phyloP scores from a whole-genome alignment of 1,284 basidiomycete genomes.

The Ganoderma meredithae region DNA sequence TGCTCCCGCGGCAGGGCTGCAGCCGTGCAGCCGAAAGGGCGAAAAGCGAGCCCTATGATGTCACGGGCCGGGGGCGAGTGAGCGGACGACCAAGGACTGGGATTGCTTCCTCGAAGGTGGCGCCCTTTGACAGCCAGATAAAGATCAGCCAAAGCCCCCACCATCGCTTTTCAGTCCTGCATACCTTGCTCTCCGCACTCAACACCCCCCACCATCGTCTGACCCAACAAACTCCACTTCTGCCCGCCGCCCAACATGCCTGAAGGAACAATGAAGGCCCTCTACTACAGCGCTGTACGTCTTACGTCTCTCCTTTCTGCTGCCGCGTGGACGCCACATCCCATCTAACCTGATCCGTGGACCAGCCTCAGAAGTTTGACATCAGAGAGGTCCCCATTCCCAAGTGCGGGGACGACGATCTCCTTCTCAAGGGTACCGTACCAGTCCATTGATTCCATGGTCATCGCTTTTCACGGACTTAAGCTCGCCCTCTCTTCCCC shows the following conservation, averaged over 20 bases:
- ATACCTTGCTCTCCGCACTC: constrained; percentile 21
- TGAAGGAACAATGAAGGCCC: constrained; percentile 52
- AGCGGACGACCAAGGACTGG: not conserved
- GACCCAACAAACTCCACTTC: constrained; percentile 4
- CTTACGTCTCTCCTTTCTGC: not conserved
- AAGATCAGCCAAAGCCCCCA: constrained; percentile 28
- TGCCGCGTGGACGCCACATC: not conserved
- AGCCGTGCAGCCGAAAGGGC: constrained; percentile 22
- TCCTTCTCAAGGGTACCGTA: constrained; percentile 58
- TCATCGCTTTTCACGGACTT: constrained; percentile 5
- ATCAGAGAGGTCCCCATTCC: constrained; percentile 51
- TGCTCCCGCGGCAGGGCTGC: constrained; percentile 14
- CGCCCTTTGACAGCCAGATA: constrained; percentile 27
- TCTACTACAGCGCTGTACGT: constrained; percentile 48
- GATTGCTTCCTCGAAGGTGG: constrained; percentile 24
- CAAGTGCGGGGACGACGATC: constrained; percentile 55
- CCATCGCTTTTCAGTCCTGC: not conserved
- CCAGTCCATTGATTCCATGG: constrained; percentile 1
- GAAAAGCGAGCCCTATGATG: constrained; percentile 28
- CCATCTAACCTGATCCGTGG: constrained; percentile 17
- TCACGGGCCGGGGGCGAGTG: constrained; percentile 29
- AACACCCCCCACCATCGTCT: constrained; percentile 14
- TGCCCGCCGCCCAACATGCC: constrained; percentile 43
- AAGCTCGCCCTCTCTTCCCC: constrained; percentile 5
- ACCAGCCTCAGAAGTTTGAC: constrained; percentile 45